These are phyloP conservation scores for Saccharomycopsis selenospora DNA, from an alignment of 805 yeast genomes.

Conservation along the genomic window DNA sequence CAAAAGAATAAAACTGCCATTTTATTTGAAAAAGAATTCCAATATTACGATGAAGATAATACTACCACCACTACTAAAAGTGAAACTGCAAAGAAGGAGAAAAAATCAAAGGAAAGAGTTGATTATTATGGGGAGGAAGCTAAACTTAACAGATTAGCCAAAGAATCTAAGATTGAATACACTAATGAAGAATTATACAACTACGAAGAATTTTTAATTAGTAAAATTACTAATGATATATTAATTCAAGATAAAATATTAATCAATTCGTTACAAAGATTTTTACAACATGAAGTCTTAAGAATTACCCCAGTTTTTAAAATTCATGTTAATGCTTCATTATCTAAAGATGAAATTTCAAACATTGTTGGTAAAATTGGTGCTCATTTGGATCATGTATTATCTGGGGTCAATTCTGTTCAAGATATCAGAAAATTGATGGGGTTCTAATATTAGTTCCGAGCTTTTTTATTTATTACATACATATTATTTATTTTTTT, in stretches of 20 bases:
- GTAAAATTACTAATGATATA: constrained; percentile 53
- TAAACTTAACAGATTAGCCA: constrained; percentile 7
- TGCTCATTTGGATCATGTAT: constrained; percentile 1
- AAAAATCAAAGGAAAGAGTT: constrained; percentile 7
- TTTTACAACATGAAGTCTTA: constrained; percentile 66
- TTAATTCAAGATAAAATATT: constrained; percentile 47
- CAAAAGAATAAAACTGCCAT: constrained; percentile 30
- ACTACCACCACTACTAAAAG: neutral
- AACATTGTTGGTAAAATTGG: constrained; percentile 16
- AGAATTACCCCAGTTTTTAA: constrained; percentile 60
- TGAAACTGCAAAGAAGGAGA: neutral
- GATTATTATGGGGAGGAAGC: constrained; percentile 19
- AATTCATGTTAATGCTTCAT: constrained; percentile 41
- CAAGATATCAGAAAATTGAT: constrained; percentile 11
- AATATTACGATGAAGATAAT: constrained; percentile 4
- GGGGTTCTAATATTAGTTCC: neutral
- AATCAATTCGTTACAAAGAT: constrained; percentile 48
- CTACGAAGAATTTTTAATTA: constrained; percentile 55
- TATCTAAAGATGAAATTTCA: constrained; percentile 39
- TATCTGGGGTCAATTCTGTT: constrained; percentile 1
- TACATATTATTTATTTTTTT: neutral
- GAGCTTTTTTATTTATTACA: neutral
- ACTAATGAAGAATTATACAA: constrained; percentile 32
- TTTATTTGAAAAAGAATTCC: constrained; percentile 24
- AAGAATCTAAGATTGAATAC: constrained; percentile 21